phyloP scores from a whole-genome alignment of 2,329 filamentous ascomycete species.

The Alternaria arborescens region DNA sequence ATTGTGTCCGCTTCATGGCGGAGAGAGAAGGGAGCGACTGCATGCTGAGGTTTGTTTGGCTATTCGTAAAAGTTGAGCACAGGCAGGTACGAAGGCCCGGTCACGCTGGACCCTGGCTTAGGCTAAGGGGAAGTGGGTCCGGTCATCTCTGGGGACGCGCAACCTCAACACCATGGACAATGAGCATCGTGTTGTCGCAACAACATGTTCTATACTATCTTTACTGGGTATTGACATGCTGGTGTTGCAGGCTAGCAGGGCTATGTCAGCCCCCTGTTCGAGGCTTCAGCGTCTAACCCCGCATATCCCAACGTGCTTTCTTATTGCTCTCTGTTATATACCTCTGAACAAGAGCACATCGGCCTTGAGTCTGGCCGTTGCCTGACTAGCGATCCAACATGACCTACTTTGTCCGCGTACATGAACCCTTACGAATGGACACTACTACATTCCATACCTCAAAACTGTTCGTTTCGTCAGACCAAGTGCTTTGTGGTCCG shows the following conservation, averaged over 20 bases:
- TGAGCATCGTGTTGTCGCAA: background rate
- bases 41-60: slow-evolving; percentile 22
- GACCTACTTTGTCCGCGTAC: too few relatives aligned
- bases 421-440: too few relatives aligned
- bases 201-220: too few relatives aligned
- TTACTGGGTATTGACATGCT: too few relatives aligned
- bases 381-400: too few relatives aligned
- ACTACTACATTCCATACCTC: background rate
- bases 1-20: slow-evolving; percentile 39
- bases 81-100: slow-evolving; percentile 21
- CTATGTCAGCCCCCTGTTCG: too few relatives aligned
- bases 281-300: too few relatives aligned
- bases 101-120: slow-evolving; percentile 18
- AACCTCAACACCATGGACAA: slow-evolving; percentile 49
- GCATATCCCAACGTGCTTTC: too few relatives aligned
- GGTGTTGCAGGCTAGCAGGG: too few relatives aligned
- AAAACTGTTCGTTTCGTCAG: background rate
- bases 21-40: slow-evolving; percentile 29
- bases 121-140: slow-evolving; percentile 16
- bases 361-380: too few relatives aligned
- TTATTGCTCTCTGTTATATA: too few relatives aligned
- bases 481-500: background rate
- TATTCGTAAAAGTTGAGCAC: slow-evolving; percentile 25
- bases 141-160: background rate
- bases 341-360: too few relatives aligned